These are phyloP conservation scores for Fraxinus excelsior DNA, from an alignment of 257 asterid species.

Conservation along the genomic window DNA sequence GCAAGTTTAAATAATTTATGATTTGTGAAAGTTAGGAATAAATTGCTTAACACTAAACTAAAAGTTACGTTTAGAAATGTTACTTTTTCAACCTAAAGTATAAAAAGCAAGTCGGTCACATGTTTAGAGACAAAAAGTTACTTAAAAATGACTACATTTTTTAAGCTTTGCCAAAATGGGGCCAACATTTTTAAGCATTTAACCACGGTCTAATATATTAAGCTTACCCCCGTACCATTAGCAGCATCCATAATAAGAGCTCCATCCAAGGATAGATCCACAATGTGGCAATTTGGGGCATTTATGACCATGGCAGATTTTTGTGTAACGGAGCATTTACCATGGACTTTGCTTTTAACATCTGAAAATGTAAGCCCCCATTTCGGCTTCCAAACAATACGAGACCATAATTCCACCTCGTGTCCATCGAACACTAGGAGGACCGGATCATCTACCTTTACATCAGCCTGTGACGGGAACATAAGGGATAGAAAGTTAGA, in stretches of 20 bases:
- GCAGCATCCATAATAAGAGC: slow-evolving; percentile 71
- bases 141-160: not conserved
- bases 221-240: slow-evolving; percentile 81
- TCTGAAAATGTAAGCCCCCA: slow-evolving; percentile 93
- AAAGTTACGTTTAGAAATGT: too few species aligned
- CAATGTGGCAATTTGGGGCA: slow-evolving; percentile 60
- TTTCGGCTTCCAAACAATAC: slow-evolving; percentile 85
- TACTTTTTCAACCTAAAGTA: too few species aligned
- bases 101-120: not conserved
- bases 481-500: slow-evolving; percentile 6
- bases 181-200: too few species aligned
- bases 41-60: too few species aligned
- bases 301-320: slow-evolving; percentile 70
- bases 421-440: slow-evolving; percentile 70
- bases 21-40: not conserved
- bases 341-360: slow-evolving; percentile 59
- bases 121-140: not conserved
- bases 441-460: slow-evolving; percentile 75
- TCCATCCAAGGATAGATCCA: slow-evolving; percentile 85
- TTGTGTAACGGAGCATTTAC: slow-evolving; percentile 64
- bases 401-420: slow-evolving; percentile 96
- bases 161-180: not conserved
- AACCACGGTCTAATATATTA: not conserved
- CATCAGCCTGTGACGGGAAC: slow-evolving; percentile 68
- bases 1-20: too few species aligned